Percentiles rank a stretch among this genome's conserved stretches.
phyloP scores from a whole-genome alignment of 2,329 filamentous ascomycete species.

The Ceratocystis colombiana region DNA sequence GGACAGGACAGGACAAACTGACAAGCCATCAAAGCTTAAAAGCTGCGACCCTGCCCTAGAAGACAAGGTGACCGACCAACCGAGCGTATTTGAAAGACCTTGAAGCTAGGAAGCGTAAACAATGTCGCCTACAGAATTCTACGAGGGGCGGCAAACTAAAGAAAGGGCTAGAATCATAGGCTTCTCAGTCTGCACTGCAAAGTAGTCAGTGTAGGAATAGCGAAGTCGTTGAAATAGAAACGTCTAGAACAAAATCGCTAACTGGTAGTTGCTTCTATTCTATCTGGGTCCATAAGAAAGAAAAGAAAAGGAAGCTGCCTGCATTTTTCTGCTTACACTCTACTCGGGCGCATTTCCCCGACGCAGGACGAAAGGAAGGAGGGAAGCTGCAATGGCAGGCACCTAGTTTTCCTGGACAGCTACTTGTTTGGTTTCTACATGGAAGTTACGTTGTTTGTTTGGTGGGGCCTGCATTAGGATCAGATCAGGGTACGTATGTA shows the following conservation, averaged over 20 bases:
- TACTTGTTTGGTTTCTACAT: background rate
- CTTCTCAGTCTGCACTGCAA: background rate
- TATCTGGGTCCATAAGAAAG: background rate
- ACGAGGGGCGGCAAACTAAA: too few relatives aligned
- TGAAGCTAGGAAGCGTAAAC: too few relatives aligned
- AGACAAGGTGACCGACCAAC: background rate
- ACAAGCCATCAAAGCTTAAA: conserved; percentile 2
- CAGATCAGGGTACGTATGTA: background rate
- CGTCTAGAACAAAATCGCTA: background rate
- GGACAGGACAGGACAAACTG: background rate
- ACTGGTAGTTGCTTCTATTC: background rate
- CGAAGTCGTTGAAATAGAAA: conserved; percentile 8
- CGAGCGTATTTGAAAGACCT: background rate
- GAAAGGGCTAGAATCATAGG: background rate
- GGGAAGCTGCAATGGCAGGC: background rate
- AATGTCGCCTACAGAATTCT: too few relatives aligned
- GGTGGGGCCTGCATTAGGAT: background rate
- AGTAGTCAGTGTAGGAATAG: background rate
- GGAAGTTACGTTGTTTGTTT: conserved; percentile 4
- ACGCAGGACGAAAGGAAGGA: background rate
- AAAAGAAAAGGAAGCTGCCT: background rate
- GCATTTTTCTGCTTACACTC: background rate
- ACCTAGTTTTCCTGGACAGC: background rate
- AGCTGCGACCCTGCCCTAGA: background rate
- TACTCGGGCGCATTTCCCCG: background rate